phyloP scores from a whole-genome alignment of 345 rosid genomes.

The Lepidium sativum region DNA sequence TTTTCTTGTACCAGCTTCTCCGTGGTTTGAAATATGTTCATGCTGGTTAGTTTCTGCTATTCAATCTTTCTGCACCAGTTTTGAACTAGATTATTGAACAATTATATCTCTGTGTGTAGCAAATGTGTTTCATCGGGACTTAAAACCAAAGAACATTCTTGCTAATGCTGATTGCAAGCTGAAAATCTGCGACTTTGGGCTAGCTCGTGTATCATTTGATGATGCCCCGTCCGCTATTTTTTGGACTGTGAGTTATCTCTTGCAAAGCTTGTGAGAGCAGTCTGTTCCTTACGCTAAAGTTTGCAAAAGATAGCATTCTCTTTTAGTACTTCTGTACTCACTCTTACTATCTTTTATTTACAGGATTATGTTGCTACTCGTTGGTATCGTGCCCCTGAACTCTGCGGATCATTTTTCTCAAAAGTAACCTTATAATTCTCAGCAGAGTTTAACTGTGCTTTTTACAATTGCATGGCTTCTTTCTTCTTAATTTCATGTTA shows the following conservation, averaged over 20 bases:
- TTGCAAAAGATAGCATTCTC: not conserved
- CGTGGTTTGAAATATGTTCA: conserved; percentile 87
- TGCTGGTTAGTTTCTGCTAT: conserved; percentile 45
- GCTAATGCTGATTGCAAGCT: conserved; percentile 95
- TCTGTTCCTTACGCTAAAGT: not conserved
- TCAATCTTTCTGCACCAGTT: not conserved
- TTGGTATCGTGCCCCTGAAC: conserved; percentile 98
- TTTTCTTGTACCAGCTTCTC: conserved; percentile 94
- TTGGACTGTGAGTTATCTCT: conserved; percentile 70
- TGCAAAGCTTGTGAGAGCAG: not conserved
- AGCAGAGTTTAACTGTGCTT: not conserved
- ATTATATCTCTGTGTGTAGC: conserved; percentile 41
- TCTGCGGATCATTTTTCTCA: conserved; percentile 95
- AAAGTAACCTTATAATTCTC: conserved; percentile 14
- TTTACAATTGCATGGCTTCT: not conserved
- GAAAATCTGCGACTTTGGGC: conserved; percentile 98
- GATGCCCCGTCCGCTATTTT: conserved; percentile 93
- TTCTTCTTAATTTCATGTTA: not conserved
- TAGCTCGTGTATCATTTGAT: conserved; percentile 88
- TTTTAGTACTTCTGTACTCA: not conserved
- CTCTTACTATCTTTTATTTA: not conserved
- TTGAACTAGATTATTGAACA: not conserved
- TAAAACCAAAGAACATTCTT: conserved; percentile 93
- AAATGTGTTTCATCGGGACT: conserved; percentile 90
- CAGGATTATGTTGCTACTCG: conserved; percentile 98